phyloP scores from a whole-genome alignment of 2,329 filamentous ascomycete species.

The Pseudogymnoascus sp. region DNA sequence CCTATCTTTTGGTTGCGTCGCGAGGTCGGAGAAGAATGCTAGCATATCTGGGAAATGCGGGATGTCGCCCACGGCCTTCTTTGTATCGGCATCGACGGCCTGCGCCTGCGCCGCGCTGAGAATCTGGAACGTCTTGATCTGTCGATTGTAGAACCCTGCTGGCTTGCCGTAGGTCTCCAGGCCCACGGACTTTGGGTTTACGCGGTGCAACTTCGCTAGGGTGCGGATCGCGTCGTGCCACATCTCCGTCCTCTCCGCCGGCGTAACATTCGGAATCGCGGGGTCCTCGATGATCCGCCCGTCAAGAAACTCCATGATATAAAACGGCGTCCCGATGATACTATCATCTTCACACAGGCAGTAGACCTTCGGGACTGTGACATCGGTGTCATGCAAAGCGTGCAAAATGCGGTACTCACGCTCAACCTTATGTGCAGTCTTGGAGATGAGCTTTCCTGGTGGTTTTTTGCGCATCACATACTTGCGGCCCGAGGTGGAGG shows the following conservation, averaged over 20 bases:
- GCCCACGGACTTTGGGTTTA: conserved; percentile 57
- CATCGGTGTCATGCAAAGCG: conserved; percentile 66
- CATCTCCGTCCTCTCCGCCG: conserved; percentile 63
- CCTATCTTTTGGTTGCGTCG: conserved; percentile 64
- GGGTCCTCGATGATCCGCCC: conserved; percentile 90
- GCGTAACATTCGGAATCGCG: conserved; percentile 60
- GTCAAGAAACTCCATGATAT: conserved; percentile 90
- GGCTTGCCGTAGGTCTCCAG: conserved; percentile 65
- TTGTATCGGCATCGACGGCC: conserved; percentile 66
- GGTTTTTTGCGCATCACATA: conserved; percentile 95
- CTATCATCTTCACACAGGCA: conserved; percentile 73
- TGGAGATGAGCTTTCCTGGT: conserved; percentile 77
- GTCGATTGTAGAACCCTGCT: conserved; percentile 71
- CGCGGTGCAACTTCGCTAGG: conserved; percentile 72
- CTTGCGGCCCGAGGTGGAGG: conserved; percentile 55
- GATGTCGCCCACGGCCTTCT: conserved; percentile 66
- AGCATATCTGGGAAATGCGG: conserved; percentile 75
- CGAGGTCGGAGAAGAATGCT: conserved; percentile 62
- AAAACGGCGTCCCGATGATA: conserved; percentile 82
- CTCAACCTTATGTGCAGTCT: conserved; percentile 88
- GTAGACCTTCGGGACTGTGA: conserved; percentile 73
- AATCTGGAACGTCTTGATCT: conserved; percentile 70
- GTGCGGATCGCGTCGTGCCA: conserved; percentile 77
- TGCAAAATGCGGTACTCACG: conserved; percentile 84
- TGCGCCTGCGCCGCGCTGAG: conserved; percentile 70